phyloP scores from a whole-genome alignment of 129 eudicot genomes.

The Silybum marianum region DNA sequence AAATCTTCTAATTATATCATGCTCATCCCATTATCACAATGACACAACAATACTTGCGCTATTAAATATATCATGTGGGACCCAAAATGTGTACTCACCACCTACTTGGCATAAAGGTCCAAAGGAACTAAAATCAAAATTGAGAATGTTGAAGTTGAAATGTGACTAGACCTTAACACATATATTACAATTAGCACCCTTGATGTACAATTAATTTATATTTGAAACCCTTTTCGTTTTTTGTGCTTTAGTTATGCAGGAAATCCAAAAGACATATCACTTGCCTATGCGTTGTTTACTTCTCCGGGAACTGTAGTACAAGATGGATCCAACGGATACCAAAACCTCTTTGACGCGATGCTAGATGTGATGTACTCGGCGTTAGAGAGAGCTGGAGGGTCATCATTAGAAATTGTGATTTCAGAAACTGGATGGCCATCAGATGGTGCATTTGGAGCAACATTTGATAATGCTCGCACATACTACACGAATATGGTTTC shows the following conservation, averaged over 20 bases:
- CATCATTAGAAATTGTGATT: slow-evolving; percentile 33
- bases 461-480: slow-evolving; percentile 37
- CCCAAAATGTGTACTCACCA: neutral
- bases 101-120: neutral
- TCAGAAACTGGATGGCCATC: slow-evolving; percentile 52
- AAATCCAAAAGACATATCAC: slow-evolving; percentile 35
- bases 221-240: neutral
- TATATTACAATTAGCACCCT: neutral
- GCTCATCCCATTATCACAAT: neutral
- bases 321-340: slow-evolving; percentile 43
- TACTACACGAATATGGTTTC: slow-evolving; percentile 35
- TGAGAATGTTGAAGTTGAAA: slow-evolving; percentile 8
- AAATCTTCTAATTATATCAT: neutral
- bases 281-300: slow-evolving; percentile 37
- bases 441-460: slow-evolving; percentile 38
- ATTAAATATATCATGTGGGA: neutral
- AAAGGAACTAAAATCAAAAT: neutral
- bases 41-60: neutral
- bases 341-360: slow-evolving; percentile 45
- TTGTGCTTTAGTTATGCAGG: slow-evolving; percentile 27
- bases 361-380: slow-evolving; percentile 37
- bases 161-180: neutral
- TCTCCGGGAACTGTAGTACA: slow-evolving; percentile 37
- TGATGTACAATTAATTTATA: neutral
- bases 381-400: slow-evolving; percentile 31